Evolutionary conservation across 208 protist species (phyloP).

Genomic region (Trichomonas gallinae): DNA sequence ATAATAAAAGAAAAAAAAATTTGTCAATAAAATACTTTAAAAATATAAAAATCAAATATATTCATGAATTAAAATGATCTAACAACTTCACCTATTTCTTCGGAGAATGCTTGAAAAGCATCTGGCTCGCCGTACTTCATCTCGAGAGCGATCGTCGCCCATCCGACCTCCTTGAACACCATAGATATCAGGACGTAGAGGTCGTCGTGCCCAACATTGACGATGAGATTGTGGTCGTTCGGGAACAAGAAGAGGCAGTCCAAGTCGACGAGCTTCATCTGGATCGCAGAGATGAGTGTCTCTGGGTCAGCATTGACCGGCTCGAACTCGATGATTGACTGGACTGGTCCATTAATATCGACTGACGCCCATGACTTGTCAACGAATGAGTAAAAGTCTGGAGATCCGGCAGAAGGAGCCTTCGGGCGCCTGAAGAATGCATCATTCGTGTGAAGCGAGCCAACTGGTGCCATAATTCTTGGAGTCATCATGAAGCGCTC

Average conservation of each 20-base stretch:
- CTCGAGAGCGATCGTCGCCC: neutral
- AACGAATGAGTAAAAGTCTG: conserved; percentile 1
- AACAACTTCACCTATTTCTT: neutral
- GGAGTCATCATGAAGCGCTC: neutral
- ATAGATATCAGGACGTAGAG: neutral
- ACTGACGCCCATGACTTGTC: neutral
- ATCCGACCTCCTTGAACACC: neutral
- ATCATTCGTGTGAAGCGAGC: neutral
- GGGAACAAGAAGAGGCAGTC: neutral
- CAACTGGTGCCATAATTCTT: neutral
- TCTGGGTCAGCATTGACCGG: neutral
- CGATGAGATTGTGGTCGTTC: neutral
- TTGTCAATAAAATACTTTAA: neutral
- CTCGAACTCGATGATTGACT: neutral
- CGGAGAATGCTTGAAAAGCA: neutral
- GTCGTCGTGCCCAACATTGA: neutral
- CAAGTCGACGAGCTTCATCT: neutral
- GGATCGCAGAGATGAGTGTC: neutral
- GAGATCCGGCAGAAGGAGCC: neutral
- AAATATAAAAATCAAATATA: neutral
- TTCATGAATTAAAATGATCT: neutral
- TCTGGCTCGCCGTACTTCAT: neutral
- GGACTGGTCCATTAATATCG: neutral
- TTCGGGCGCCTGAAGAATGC: neutral
- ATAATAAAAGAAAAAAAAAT: too few relatives aligned